These are phyloP conservation scores for Zygosaccharomyces sapae DNA, from an alignment of 1,139 yeast species.

Conservation along the genomic window DNA sequence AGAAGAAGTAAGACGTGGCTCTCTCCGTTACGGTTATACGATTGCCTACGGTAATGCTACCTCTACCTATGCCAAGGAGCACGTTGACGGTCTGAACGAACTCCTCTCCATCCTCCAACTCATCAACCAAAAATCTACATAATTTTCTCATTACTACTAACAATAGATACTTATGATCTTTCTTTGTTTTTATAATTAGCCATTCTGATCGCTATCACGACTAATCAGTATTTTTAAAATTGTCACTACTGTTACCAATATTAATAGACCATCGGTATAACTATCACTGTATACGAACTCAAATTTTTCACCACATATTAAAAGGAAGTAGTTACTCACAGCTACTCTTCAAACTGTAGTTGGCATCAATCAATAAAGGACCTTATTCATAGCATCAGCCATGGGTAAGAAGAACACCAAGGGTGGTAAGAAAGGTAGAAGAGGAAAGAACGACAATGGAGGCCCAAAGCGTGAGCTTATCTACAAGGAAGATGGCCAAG, in stretches of 20 bases:
- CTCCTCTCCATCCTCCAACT: conserved; percentile 49
- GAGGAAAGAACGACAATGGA: conserved; percentile 95
- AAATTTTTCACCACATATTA: conserved; percentile 4
- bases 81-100: conserved; percentile 75
- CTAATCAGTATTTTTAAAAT: background rate
- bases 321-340: background rate
- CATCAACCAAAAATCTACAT: conserved; percentile 9
- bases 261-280: background rate
- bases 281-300: conserved; percentile 1
- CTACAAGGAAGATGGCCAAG: conserved; percentile 94
- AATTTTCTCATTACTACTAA: background rate
- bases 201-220: background rate
- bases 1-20: conserved; percentile 39
- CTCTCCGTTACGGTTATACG: conserved; percentile 48
- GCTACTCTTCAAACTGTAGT: background rate
- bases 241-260: no score
- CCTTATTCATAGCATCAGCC: conserved; percentile 7
- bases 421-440: conserved; percentile 77
- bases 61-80: conserved; percentile 61
- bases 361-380: background rate
- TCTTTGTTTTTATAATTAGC: background rate
- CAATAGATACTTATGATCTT: background rate
- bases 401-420: conserved; percentile 40
- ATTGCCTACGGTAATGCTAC: conserved; percentile 58
- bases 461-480: conserved; percentile 92